These are phyloP conservation scores for Claviceps sp. DNA, from an alignment of 2,329 filamentous ascomycete genomes.

Conservation along the genomic window DNA sequence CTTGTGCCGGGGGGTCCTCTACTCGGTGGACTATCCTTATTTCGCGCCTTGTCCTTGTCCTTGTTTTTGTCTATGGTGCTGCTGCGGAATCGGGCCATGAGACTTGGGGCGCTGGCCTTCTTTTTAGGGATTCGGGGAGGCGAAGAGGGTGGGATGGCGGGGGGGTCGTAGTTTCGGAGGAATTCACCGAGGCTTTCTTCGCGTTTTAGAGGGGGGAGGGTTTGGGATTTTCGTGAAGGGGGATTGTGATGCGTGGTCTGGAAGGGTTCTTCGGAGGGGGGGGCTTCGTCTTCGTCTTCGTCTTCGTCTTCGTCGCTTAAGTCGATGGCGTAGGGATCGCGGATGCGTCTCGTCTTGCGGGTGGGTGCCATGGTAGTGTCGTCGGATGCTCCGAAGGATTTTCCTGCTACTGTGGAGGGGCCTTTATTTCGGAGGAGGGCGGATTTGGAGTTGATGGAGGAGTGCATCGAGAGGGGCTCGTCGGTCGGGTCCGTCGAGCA, in stretches of 20 bases:
- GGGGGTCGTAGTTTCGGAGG: constrained; percentile 54
- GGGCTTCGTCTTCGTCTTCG: constrained; percentile 34
- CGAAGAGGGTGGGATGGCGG: constrained; percentile 31
- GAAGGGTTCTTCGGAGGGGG: too few species aligned
- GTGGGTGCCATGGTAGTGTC: constrained; percentile 49
- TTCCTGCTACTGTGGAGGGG: constrained; percentile 15
- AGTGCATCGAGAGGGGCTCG: constrained; percentile 40
- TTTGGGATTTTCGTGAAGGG: constrained; percentile 12
- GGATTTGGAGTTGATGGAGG: constrained; percentile 62
- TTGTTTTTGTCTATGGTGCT: constrained; percentile 3
- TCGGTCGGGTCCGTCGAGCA: constrained; percentile 45
- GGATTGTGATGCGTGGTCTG: too few species aligned
- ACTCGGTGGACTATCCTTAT: constrained; percentile 7
- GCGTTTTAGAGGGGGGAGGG: constrained; percentile 26
- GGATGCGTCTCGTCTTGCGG: constrained; percentile 63
- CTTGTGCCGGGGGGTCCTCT: constrained; percentile 13
- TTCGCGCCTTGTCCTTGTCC: constrained; percentile 7
- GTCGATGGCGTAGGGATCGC: constrained; percentile 91
- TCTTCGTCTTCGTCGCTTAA: constrained; percentile 49
- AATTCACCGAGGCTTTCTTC: constrained; percentile 66
- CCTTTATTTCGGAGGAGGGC: constrained; percentile 43
- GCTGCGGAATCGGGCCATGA: constrained; percentile 45
- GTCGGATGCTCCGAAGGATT: constrained; percentile 34
- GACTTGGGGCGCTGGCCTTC: constrained; percentile 48
- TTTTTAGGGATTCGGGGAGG: constrained; percentile 37